These are phyloP conservation scores for Hirsutella rhossiliensis DNA, from an alignment of 2,329 filamentous ascomycete genomes.

Conservation along the genomic window DNA sequence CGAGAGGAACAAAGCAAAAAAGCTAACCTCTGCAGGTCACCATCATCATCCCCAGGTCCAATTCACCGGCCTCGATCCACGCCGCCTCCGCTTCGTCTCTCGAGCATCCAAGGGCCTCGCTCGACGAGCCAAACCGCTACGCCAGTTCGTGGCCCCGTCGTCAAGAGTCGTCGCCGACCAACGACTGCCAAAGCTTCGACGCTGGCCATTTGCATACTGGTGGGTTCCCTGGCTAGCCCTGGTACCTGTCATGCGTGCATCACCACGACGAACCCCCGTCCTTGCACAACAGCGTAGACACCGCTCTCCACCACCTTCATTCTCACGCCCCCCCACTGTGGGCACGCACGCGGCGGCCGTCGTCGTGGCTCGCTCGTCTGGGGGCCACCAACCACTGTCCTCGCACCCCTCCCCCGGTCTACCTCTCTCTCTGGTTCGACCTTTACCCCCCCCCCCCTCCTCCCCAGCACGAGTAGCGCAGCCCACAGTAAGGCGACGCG, in stretches of 20 bases:
- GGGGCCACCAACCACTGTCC: not conserved
- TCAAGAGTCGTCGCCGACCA: too few species aligned
- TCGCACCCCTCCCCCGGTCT: not conserved
- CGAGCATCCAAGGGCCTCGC: not conserved
- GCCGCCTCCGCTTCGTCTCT: not conserved
- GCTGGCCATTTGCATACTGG: not conserved
- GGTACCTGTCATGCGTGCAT: slow-evolving; percentile 3
- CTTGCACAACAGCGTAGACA: not conserved
- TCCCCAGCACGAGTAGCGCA: slow-evolving; percentile 5
- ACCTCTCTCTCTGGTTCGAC: not conserved
- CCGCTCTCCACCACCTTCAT: not conserved
- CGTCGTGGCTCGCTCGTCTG: slow-evolving; percentile 1
- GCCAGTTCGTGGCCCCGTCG: not conserved
- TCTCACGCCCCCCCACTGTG: not conserved
- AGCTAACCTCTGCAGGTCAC: not conserved
- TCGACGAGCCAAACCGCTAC: not conserved
- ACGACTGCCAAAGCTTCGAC: not conserved
- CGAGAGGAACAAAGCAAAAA: slow-evolving; percentile 1
- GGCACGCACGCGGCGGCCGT: not conserved
- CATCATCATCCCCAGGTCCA: not conserved
- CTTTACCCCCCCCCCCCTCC: slow-evolving; percentile 5
- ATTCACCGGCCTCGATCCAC: too few species aligned
- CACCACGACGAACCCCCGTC: not conserved
- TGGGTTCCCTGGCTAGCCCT: not conserved
- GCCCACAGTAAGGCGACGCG: slow-evolving; percentile 8